phyloP scores from a whole-genome alignment of 1,284 basidiomycete species.

The Apiotrichum sp. region DNA sequence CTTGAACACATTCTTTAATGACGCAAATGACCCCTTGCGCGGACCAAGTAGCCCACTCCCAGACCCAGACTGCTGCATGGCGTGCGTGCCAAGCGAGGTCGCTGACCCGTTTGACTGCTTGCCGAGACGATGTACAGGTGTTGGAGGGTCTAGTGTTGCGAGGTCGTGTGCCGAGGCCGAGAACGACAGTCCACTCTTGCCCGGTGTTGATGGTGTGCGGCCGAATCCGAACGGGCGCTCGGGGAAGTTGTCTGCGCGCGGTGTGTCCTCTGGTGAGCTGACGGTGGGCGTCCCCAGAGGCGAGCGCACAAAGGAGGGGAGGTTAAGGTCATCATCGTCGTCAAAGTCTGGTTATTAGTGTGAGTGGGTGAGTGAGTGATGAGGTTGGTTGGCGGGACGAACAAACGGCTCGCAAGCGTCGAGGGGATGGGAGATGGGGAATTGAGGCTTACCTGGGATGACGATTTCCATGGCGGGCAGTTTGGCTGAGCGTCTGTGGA shows the following conservation, averaged over 20 bases:
- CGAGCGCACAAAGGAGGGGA: conserved; percentile 31
- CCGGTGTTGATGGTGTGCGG: neutral
- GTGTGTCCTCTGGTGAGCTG: conserved; percentile 20
- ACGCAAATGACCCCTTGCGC: conserved; percentile 72
- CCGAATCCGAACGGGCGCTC: neutral
- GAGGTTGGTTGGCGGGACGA: no score
- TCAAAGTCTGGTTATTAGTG: conserved; percentile 28
- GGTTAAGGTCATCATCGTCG: conserved; percentile 37
- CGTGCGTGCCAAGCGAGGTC: conserved; percentile 45
- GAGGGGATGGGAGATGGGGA: no score
- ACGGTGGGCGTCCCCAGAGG: conserved; percentile 23
- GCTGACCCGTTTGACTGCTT: conserved; percentile 43
- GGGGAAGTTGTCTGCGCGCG: neutral
- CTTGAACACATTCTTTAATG: conserved; percentile 83
- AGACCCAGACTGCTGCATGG: conserved; percentile 10
- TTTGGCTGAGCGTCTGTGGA: no score
- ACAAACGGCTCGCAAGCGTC: no score
- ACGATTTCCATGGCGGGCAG: neutral
- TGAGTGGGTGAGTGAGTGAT: neutral
- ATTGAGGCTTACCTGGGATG: neutral
- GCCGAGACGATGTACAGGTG: conserved; percentile 18
- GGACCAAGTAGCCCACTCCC: conserved; percentile 46
- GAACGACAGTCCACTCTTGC: neutral
- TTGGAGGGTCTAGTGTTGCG: neutral
- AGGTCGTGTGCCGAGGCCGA: conserved; percentile 14